Evolutionary conservation across 805 yeast species (phyloP).

Genomic region (Komagataella pseudopastoris): DNA sequence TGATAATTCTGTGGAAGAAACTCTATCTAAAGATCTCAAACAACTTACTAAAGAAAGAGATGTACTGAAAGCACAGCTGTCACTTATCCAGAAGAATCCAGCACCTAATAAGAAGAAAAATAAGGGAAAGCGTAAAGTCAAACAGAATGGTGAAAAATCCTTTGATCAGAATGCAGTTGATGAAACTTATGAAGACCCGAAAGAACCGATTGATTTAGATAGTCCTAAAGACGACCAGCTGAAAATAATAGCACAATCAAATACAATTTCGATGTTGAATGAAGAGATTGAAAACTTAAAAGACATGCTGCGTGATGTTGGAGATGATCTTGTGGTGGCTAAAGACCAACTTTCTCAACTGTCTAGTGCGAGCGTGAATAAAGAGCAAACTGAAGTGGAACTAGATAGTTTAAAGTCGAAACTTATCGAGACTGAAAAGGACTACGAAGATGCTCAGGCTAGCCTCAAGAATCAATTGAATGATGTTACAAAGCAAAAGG

Average conservation of each 20-base stretch:
- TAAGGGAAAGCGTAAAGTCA: background rate
- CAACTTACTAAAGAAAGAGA: background rate
- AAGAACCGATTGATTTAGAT: background rate
- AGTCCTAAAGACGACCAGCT: background rate
- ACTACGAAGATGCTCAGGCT: slow-evolving; percentile 4
- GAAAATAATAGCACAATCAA: background rate
- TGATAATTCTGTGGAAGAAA: background rate
- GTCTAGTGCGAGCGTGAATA: background rate
- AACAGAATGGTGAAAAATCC: background rate
- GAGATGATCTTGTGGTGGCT: slow-evolving; percentile 66
- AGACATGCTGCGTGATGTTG: slow-evolving; percentile 68
- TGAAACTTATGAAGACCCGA: background rate
- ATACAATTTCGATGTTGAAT: background rate
- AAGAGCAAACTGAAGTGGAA: slow-evolving; percentile 3
- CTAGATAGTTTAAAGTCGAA: slow-evolving; percentile 5
- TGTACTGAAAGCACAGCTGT: background rate
- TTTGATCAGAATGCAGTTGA: background rate
- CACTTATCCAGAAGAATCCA: background rate
- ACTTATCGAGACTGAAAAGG: slow-evolving; percentile 6
- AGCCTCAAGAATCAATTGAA: slow-evolving; percentile 12
- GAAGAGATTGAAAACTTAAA: slow-evolving; percentile 59
- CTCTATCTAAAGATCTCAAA: background rate
- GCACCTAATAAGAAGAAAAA: background rate
- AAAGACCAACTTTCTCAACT: slow-evolving; percentile 26
- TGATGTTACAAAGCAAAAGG: background rate